Percentiles rank a stretch among this genome's conserved stretches.
phyloP scores from a whole-genome alignment of 2,329 filamentous ascomycete genomes.

The Fusarium phyllophilum region DNA sequence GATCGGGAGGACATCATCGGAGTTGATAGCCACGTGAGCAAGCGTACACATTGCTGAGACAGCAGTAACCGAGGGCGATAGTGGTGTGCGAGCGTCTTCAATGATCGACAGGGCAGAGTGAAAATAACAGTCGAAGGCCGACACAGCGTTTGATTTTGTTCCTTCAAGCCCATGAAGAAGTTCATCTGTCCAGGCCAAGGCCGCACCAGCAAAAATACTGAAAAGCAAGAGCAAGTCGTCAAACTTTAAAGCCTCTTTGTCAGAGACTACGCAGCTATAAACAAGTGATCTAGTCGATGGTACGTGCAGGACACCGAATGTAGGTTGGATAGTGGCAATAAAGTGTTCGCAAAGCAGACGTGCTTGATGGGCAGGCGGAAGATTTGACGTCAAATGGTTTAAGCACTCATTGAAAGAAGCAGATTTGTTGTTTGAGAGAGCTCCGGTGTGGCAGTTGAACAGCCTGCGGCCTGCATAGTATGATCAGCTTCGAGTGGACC shows the following conservation, averaged over 20 bases:
- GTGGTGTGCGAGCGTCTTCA: background rate
- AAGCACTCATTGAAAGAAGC: background rate
- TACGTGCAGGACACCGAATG: background rate
- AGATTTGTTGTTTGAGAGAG: too few species aligned
- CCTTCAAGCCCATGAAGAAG: background rate
- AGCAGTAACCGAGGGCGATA: background rate
- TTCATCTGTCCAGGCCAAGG: background rate
- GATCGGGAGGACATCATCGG: background rate
- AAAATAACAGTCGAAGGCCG: background rate
- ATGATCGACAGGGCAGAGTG: background rate
- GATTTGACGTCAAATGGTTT: background rate
- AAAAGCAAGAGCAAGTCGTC: background rate
- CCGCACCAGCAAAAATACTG: slow-evolving; percentile 1
- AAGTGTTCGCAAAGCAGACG: background rate
- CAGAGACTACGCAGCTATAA: background rate
- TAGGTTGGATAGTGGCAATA: background rate
- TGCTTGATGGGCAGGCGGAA: background rate
- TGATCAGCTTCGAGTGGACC: background rate
- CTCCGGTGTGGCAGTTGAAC: background rate
- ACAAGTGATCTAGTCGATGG: background rate
- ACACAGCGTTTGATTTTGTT: background rate
- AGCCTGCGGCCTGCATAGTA: background rate
- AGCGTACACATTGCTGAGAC: background rate
- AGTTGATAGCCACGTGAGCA: slow-evolving; percentile 2
- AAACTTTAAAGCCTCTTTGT: accelerated